Evolutionary conservation across 495 filamentous ascomycete species (phyloP).

Genomic region (Corynascus novoguineensis): DNA sequence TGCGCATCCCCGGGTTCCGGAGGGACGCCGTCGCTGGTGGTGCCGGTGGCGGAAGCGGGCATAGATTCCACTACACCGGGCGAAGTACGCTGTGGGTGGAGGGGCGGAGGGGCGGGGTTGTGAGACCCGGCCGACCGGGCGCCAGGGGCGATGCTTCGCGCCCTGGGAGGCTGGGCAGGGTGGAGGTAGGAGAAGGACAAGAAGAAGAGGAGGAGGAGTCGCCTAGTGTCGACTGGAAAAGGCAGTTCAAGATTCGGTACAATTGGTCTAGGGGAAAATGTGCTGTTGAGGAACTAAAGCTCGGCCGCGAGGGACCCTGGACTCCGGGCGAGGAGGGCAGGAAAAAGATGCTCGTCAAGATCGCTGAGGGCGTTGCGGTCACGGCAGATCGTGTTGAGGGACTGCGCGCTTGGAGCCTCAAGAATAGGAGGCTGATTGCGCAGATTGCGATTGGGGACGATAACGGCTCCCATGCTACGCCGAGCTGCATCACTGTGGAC

Average conservation of each 20-base stretch:
- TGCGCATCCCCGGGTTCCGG: slow-evolving; percentile 64
- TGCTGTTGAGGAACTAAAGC: slow-evolving; percentile 66
- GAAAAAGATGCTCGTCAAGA: slow-evolving; percentile 54
- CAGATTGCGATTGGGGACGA: slow-evolving; percentile 34
- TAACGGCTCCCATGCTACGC: slow-evolving; percentile 30
- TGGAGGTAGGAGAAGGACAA: background rate
- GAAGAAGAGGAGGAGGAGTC: background rate
- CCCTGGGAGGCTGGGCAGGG: slow-evolving; percentile 39
- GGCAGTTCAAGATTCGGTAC: slow-evolving; percentile 80
- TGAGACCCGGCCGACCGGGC: too few relatives aligned
- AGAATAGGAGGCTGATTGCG: slow-evolving; percentile 52
- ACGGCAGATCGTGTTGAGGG: slow-evolving; percentile 67
- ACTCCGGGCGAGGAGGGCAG: background rate
- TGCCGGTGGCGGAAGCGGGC: slow-evolving; percentile 16
- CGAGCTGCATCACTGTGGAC: slow-evolving; percentile 66
- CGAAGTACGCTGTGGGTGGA: slow-evolving; percentile 79
- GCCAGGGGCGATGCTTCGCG: too few relatives aligned
- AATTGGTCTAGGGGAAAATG: slow-evolving; percentile 89
- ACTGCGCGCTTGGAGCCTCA: slow-evolving; percentile 72
- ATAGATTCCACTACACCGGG: slow-evolving; percentile 60
- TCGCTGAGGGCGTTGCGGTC: slow-evolving; percentile 69
- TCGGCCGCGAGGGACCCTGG: slow-evolving; percentile 41
- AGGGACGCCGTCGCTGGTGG: slow-evolving; percentile 31
- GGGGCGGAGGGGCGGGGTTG: slow-evolving; percentile 41
- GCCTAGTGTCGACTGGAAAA: slow-evolving; percentile 62